Evolutionary conservation across 2,329 filamentous ascomycete species (phyloP), one percentile per base, ranked within the genome.

Genomic region (Verticillium isaacii): DNA sequence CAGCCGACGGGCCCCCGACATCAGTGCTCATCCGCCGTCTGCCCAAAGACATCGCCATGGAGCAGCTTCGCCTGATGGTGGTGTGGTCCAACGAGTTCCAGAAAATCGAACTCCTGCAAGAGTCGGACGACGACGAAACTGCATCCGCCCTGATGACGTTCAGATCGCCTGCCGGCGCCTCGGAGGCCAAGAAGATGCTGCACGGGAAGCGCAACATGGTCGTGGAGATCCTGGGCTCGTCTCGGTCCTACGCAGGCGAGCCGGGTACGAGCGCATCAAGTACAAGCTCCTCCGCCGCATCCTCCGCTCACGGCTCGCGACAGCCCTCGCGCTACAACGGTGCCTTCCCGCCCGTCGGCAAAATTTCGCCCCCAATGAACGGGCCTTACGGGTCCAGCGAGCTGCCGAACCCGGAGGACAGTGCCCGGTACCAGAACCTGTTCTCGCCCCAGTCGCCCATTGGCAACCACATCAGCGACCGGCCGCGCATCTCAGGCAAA

Each of bases 371-470:
- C 41, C 83, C 87, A 3, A 80, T 83, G 62, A 78, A 78, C 52
- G 76, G 79, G 59, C 82, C 82, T 68, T 78, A 80, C 66, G 82
- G 70, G n/a, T 66, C 80, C 61, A 82, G 80, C 63, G 87, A 90
- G 63, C 80, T 89, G 57, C 78, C 84, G n/a, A 82, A 83, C 59
- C 79, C 83, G 3, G 86, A 87, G 36, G 75, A 78, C 4, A 82
- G 73, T 70, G 72, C 77, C 17, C 78, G 81, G 62, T 86, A 86
- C 67, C 85, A 88, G 66, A 86, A 79, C 64, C 75, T 91, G 32
- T 93, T 92, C 74, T 89, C 88, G 14, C 86, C 89, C 1, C 89
- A 90, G 67, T 92, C 89, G 6, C 89, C 89, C 1, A 88, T 92
- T 60, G 87, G 86, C 52, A 89, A 88, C 69, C 85, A 89, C 60